Conservation (phyloP, 1,284 basidiomycete genomes). For the Ceratobasidium sp. region DNA sequence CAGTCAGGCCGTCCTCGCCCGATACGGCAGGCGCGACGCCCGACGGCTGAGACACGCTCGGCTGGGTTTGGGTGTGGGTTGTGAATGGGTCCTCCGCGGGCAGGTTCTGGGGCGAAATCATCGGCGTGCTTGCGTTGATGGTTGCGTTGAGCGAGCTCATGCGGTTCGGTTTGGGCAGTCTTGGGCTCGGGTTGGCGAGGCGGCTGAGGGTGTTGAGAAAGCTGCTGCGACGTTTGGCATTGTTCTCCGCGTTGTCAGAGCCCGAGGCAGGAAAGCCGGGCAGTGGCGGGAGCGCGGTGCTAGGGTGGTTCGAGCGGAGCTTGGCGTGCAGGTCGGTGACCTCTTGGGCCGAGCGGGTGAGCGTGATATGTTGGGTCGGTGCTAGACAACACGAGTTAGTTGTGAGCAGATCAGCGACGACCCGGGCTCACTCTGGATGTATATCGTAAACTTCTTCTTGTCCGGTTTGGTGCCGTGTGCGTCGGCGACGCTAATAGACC, state of each 20-base stretch:
- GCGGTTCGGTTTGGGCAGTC: slow-evolving; percentile 39
- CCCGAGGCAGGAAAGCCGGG: slow-evolving; percentile 67
- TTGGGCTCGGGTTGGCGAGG: slow-evolving; percentile 58
- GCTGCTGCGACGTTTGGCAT: slow-evolving; percentile 79
- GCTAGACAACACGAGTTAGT: slow-evolving; percentile 65
- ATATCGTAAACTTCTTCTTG: slow-evolving; percentile 66
- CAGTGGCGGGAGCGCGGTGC: slow-evolving; percentile 67
- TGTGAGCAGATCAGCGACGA: slow-evolving; percentile 54
- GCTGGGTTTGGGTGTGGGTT: slow-evolving; percentile 1
- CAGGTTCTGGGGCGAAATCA: slow-evolving; percentile 64
- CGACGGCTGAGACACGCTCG: slow-evolving; percentile 25
- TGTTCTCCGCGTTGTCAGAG: slow-evolving; percentile 62
- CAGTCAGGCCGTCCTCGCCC: slow-evolving; percentile 40
- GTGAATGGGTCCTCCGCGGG: slow-evolving; percentile 65
- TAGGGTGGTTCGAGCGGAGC: slow-evolving; percentile 54
- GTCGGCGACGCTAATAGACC: slow-evolving; percentile 81
- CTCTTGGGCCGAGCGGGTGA: slow-evolving; percentile 80
- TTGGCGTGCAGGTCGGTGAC: slow-evolving; percentile 82
- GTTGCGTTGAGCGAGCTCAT: slow-evolving; percentile 31
- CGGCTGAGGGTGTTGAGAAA: slow-evolving; percentile 86
- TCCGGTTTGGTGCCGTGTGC: slow-evolving; percentile 63
- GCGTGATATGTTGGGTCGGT: slow-evolving; percentile 88
- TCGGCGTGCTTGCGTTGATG: slow-evolving; percentile 54
- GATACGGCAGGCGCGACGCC: background rate
- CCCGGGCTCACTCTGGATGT: slow-evolving; percentile 71